Percentiles rank a stretch among this genome's conserved stretches.
phyloP scores from a whole-genome alignment of 2,329 filamentous ascomycete species.

The Geosmithia flava region DNA sequence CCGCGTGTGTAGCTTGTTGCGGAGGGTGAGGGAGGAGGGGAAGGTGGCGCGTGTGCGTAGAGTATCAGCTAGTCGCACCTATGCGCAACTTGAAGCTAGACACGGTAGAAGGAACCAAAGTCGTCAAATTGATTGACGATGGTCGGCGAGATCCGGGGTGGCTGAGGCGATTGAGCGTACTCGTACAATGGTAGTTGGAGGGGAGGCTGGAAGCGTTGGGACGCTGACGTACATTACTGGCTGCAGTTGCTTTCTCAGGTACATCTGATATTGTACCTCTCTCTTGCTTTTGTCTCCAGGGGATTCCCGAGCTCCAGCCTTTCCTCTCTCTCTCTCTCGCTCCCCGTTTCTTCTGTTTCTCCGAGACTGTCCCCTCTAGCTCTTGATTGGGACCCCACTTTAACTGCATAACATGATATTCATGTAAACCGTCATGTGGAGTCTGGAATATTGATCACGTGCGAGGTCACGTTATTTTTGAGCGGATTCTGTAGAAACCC shows the following conservation, averaged over 20 bases:
- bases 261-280: neutral
- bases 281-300: neutral
- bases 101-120: neutral
- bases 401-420: neutral
- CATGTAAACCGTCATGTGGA: slow-evolving; percentile 1
- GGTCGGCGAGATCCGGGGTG: slow-evolving; percentile 11
- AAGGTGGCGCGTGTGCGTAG: neutral
- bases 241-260: neutral
- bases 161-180: slow-evolving; percentile 12
- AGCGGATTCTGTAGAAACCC: neutral
- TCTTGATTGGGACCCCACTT: neutral
- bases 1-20: neutral
- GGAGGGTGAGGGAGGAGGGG: neutral
- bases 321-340: neutral
- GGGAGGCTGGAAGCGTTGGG: neutral
- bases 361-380: too few relatives aligned
- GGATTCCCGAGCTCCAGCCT: neutral
- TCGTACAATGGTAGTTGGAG: slow-evolving; percentile 3
- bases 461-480: slow-evolving; percentile 6
- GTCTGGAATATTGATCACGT: slow-evolving; percentile 7
- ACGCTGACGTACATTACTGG: neutral
- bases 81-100: neutral
- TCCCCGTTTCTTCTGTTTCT: neutral
- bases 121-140: neutral
- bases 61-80: slow-evolving; percentile 1